phyloP scores from a whole-genome alignment of 345 rosid species.

The Pelargonium nanum region DNA sequence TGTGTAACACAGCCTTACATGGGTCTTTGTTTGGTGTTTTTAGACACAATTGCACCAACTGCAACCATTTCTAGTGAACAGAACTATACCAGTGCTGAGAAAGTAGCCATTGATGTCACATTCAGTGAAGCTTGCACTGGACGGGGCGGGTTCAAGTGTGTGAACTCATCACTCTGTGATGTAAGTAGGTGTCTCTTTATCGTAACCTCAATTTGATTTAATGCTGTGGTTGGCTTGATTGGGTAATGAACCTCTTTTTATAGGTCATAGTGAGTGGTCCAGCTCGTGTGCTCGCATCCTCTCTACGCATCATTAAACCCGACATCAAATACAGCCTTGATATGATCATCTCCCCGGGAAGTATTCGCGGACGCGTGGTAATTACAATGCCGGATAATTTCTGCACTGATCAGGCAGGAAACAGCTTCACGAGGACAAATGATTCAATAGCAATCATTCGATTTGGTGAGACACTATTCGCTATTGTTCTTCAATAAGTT shows the following conservation, averaged over 20 bases:
- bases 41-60: slow-evolving; percentile 41
- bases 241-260: slow-evolving; percentile 3
- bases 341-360: slow-evolving; percentile 14
- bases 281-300: slow-evolving; percentile 24
- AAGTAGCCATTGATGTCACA: slow-evolving; percentile 23
- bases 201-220: not conserved
- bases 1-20: not conserved
- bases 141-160: slow-evolving; percentile 38
- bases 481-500: slow-evolving; percentile 2
- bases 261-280: slow-evolving; percentile 35
- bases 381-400: slow-evolving; percentile 28
- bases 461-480: slow-evolving; percentile 27
- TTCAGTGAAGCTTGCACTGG: slow-evolving; percentile 42
- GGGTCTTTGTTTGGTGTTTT: not conserved
- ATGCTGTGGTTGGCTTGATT: not conserved
- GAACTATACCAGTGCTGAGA: slow-evolving; percentile 32
- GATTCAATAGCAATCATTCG: slow-evolving; percentile 25
- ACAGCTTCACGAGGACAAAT: slow-evolving; percentile 33
- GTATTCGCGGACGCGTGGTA: slow-evolving; percentile 21
- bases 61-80: slow-evolving; percentile 31
- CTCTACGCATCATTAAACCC: slow-evolving; percentile 22
- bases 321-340: slow-evolving; percentile 23
- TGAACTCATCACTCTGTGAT: slow-evolving; percentile 38
- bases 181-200: slow-evolving; percentile 19
- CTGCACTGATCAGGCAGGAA: slow-evolving; percentile 42